Conservation (phyloP, 129 eudicot genomes). For the Erigeron canadensis region DNA sequence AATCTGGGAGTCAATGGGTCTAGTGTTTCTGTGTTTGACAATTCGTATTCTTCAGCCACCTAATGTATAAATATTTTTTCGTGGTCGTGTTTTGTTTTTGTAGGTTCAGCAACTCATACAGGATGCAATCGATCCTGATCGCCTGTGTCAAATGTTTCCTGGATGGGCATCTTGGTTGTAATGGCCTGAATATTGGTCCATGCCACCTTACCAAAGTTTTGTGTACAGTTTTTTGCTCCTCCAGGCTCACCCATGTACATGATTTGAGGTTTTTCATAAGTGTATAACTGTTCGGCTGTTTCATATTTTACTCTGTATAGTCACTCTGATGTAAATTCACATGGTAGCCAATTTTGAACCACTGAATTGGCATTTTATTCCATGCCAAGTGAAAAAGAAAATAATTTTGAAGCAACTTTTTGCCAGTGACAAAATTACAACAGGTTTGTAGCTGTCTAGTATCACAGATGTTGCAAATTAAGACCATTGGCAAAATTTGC, state of each 20-base stretch:
- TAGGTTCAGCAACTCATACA: constrained; percentile 96
- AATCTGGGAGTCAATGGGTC: too few species aligned
- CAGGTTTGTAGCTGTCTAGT: neutral
- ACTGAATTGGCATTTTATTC: neutral
- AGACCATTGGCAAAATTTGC: too few species aligned
- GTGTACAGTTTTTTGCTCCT: constrained; percentile 19
- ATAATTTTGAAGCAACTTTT: neutral
- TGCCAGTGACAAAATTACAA: neutral
- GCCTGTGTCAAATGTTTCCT: constrained; percentile 84
- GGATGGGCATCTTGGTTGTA: constrained; percentile 98
- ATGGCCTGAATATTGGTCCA: neutral
- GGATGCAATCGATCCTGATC: constrained; percentile 91
- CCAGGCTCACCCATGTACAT: constrained; percentile 16
- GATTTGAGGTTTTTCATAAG: neutral
- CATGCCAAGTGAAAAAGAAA: neutral
- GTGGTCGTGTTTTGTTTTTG: constrained; percentile 3
- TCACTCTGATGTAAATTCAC: neutral
- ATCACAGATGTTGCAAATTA: too few species aligned
- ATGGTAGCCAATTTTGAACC: neutral
- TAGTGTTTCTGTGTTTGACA: too few species aligned
- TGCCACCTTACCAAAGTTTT: too few species aligned
- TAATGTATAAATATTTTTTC: neutral
- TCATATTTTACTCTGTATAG: constrained; percentile 1
- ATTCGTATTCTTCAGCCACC: too few species aligned
- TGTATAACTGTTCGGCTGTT: neutral